Percentiles rank a stretch among this genome's conserved stretches.
Evolutionary conservation across 2,329 filamentous ascomycete species (phyloP).

Genomic region (Aspergillus glaucus): DNA sequence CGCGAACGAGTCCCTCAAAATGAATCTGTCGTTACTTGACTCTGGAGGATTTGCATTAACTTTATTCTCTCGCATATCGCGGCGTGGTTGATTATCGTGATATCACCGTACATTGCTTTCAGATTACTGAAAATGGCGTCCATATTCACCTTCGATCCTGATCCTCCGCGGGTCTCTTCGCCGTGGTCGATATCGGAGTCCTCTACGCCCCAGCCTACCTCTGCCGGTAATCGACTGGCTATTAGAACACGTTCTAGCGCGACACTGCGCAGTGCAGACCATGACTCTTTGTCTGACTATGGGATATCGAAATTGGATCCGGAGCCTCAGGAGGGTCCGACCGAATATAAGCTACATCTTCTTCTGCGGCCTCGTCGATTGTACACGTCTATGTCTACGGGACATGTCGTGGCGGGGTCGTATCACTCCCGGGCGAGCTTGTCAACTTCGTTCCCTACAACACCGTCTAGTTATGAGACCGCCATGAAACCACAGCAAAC

Average conservation of each 20-base stretch:
- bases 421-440: slow-evolving; percentile 37
- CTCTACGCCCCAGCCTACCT: slow-evolving; percentile 31
- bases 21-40: background rate
- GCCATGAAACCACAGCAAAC: slow-evolving; percentile 32
- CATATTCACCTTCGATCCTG: slow-evolving; percentile 89
- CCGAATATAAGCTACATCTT: slow-evolving; percentile 93
- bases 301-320: slow-evolving; percentile 72
- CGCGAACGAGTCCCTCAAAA: background rate
- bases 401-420: slow-evolving; percentile 46
- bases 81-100: slow-evolving; percentile 4
- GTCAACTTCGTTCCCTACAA: slow-evolving; percentile 13
- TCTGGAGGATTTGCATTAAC: background rate
- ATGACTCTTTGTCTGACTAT: slow-evolving; percentile 47
- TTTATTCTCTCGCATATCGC: slow-evolving; percentile 3
- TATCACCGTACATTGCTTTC: background rate
- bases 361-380: slow-evolving; percentile 70
- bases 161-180: slow-evolving; percentile 80
- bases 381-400: slow-evolving; percentile 67
- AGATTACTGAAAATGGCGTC: slow-evolving; percentile 63
- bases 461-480: slow-evolving; percentile 25
- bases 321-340: slow-evolving; percentile 89
- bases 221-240: slow-evolving; percentile 17
- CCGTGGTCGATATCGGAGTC: slow-evolving; percentile 68
- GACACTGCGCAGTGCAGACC: slow-evolving; percentile 35
- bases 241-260: slow-evolving; percentile 25